Evolutionary conservation across 345 rosid species (phyloP).

Genomic region (Ricinus communis): DNA sequence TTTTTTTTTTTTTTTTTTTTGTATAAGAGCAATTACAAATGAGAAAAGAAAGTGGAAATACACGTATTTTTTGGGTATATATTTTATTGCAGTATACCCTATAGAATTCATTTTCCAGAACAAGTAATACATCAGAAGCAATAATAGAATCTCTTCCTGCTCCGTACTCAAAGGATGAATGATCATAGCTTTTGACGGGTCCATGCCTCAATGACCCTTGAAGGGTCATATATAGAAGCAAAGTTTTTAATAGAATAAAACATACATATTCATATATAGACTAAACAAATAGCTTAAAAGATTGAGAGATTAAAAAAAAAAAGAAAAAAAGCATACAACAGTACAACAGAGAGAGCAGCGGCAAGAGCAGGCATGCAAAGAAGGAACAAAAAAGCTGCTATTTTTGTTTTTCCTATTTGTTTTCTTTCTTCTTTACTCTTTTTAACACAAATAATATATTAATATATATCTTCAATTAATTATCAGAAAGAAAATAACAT

Average conservation of each 20-base stretch:
- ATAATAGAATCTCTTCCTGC: background rate
- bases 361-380: conserved; percentile 21
- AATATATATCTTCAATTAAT: too few species aligned
- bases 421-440: conserved; percentile 8
- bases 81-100: too few species aligned
- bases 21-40: too few species aligned
- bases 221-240: background rate
- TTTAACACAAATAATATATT: background rate
- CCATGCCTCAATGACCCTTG: background rate
- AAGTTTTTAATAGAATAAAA: conserved; percentile 1
- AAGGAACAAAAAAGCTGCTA: conserved; percentile 21
- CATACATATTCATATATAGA: background rate
- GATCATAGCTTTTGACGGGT: background rate
- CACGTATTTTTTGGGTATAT: too few species aligned
- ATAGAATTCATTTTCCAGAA: too few species aligned
- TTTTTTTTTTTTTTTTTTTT: too few species aligned
- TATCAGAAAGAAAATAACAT: background rate
- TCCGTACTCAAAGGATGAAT: background rate
- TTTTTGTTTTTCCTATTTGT: conserved; percentile 22
- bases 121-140: too few species aligned
- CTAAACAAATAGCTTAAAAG: background rate
- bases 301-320: background rate
- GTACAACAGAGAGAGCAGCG: background rate
- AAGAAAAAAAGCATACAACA: background rate
- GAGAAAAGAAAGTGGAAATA: too few species aligned